Evolutionary conservation across 73 alveolate genomes (phyloP), one percentile per base, ranked within the genome.

Genomic region (Stentor roeselii): DNA sequence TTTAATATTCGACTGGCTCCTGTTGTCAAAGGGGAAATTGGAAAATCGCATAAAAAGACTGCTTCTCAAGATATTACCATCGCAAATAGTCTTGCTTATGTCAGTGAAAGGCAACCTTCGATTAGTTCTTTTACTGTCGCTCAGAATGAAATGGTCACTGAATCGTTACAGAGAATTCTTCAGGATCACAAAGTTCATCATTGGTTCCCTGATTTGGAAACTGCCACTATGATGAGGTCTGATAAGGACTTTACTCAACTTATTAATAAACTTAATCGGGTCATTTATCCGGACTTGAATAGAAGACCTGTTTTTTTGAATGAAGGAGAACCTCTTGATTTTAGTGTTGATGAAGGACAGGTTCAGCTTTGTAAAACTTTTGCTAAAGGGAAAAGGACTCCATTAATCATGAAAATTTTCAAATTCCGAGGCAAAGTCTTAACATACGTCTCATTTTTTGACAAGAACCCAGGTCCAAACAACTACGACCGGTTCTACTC

Each of bases 351-450:
- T 27, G 41, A 67, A 67, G 11, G 27, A 27, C 37, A 21, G 34
- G 34, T 67, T n/a, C n/a, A 32, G 27, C 34, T 30, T 32, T 67
- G n/a, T 11, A 67, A 67, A 34, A 32, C 34, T 30, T 67, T 27
- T 32, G 37, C 41, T 34, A 67, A 67, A 67, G 80, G 80, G 3
- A 67, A 67, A 67, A 67, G 80, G 34, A 21, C 41, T 2, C 80
- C 80, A 67, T 27, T 67, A 40, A 67, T 36, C 41, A 40, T 67
- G 21, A 21, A 67, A 21, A 67, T 67, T 14, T 11, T 27, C 15
- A 67, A 34, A 40, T 30, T 21, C 34, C 21, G 80, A 67, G 80
- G 80, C 2, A 67, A 67, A 32, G 1, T 67, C 11, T 27, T 67
- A 67, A 40, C 37, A 14, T 67, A 1, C 34, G 34, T 32, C 2